Conservation (phyloP, 768 basidiomycete species). For the Tylopilus felleus region DNA sequence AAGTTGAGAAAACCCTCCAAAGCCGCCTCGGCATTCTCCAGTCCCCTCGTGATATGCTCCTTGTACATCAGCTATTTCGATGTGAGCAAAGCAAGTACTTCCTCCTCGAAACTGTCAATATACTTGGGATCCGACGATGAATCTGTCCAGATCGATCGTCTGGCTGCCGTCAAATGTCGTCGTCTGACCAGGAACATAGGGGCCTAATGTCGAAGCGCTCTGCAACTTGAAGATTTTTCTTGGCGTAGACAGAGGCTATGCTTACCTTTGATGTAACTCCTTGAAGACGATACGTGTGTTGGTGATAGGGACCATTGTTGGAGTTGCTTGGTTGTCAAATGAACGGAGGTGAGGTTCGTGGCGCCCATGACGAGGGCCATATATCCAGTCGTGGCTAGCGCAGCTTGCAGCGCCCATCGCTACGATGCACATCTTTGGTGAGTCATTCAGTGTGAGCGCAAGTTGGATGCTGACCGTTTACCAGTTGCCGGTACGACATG, state of each 20-base stretch:
- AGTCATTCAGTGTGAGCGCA: background rate
- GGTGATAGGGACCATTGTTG: slow-evolving; percentile 12
- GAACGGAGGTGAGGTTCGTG: too few species aligned
- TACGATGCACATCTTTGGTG: background rate
- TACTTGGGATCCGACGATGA: slow-evolving; percentile 41
- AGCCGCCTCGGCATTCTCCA: slow-evolving; percentile 25
- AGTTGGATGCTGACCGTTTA: too few species aligned
- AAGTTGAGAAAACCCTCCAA: slow-evolving; percentile 5
- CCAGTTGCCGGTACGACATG: too few species aligned
- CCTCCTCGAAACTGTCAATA: slow-evolving; percentile 34
- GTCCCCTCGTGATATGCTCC: slow-evolving; percentile 37
- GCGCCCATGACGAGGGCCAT: background rate
- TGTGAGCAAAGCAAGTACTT: slow-evolving; percentile 38
- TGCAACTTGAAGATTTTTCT: too few species aligned
- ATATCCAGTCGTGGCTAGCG: background rate
- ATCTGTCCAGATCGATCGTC: slow-evolving; percentile 50
- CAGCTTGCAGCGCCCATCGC: background rate
- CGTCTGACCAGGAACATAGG: slow-evolving; percentile 38
- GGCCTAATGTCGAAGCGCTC: background rate
- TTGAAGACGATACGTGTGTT: slow-evolving; percentile 38
- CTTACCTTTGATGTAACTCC: slow-evolving; percentile 21
- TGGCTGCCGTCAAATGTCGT: slow-evolving; percentile 42
- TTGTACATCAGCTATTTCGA: slow-evolving; percentile 41
- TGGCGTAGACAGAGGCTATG: too few species aligned
- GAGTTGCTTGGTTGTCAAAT: too few species aligned